phyloP scores from a whole-genome alignment of 768 basidiomycete species.

The Pleurotus ostreatus region DNA sequence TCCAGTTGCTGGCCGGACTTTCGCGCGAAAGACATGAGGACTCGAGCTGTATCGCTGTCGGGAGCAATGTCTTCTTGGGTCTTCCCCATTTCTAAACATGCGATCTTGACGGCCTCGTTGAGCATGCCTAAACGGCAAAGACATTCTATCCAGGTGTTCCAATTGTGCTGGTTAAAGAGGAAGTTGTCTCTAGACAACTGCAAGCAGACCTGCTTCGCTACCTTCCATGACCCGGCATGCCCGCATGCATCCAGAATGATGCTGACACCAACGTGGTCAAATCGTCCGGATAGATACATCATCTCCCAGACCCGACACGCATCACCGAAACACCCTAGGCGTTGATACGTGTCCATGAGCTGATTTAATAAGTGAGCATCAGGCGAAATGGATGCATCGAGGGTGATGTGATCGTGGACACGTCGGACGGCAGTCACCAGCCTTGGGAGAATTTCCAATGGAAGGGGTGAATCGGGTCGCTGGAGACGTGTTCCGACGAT shows the following conservation, averaged over 20 bases:
- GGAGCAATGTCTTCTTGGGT: slow-evolving; percentile 39
- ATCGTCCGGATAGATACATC: slow-evolving; percentile 54
- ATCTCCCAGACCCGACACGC: slow-evolving; percentile 80
- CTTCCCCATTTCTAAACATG: slow-evolving; percentile 63
- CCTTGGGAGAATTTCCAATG: slow-evolving; percentile 20
- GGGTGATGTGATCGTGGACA: slow-evolving; percentile 71
- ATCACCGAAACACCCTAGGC: slow-evolving; percentile 65
- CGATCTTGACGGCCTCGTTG: slow-evolving; percentile 61
- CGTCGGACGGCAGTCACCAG: slow-evolving; percentile 53
- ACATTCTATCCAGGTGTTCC: slow-evolving; percentile 83
- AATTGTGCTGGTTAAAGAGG: slow-evolving; percentile 59
- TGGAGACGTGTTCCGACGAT: slow-evolving; percentile 33
- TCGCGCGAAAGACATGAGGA: slow-evolving; percentile 54
- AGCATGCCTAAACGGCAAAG: slow-evolving; percentile 69
- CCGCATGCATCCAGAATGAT: slow-evolving; percentile 88
- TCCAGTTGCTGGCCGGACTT: slow-evolving; percentile 36
- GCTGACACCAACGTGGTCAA: slow-evolving; percentile 64
- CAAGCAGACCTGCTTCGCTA: slow-evolving; percentile 52
- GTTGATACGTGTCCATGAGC: slow-evolving; percentile 86
- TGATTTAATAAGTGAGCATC: slow-evolving; percentile 73
- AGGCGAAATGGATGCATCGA: slow-evolving; percentile 74
- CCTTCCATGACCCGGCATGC: slow-evolving; percentile 43
- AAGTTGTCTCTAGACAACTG: slow-evolving; percentile 49
- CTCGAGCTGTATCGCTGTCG: slow-evolving; percentile 41
- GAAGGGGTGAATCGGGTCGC: slow-evolving; percentile 14